Conservation (phyloP, 2,329 filamentous ascomycete species). For the Ascochyta koolunga region DNA sequence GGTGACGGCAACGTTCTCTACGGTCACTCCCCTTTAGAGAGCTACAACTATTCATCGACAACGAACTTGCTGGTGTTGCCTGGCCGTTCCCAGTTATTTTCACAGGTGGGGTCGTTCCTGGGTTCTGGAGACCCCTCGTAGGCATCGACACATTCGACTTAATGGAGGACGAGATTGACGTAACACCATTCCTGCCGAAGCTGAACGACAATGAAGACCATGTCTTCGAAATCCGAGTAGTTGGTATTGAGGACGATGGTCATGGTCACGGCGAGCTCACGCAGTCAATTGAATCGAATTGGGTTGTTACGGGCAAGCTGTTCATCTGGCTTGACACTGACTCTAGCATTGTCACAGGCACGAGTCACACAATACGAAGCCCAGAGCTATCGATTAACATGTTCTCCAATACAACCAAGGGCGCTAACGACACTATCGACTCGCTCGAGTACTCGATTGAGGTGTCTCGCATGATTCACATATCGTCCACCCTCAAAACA, state of each 20-base stretch:
- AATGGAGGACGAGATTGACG: constrained; percentile 79
- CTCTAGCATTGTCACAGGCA: constrained; percentile 60
- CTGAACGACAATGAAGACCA: constrained; percentile 70
- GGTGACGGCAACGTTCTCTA: constrained; percentile 62
- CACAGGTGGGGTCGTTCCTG: constrained; percentile 78
- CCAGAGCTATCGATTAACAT: constrained; percentile 57
- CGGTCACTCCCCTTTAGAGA: constrained; percentile 77
- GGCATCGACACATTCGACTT: constrained; percentile 81
- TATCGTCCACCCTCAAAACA: constrained; percentile 60
- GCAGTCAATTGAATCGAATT: constrained; percentile 66
- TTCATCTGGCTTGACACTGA: constrained; percentile 73
- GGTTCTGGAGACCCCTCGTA: constrained; percentile 78
- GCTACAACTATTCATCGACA: constrained; percentile 77
- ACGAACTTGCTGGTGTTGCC: constrained; percentile 71
- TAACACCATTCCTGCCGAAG: constrained; percentile 75
- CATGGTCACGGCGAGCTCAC: constrained; percentile 57
- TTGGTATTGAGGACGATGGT: constrained; percentile 66
- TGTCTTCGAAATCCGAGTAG: constrained; percentile 70
- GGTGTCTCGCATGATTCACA: constrained; percentile 61
- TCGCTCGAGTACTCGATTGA: constrained; percentile 65
- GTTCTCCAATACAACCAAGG: constrained; percentile 56
- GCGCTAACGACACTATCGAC: constrained; percentile 59
- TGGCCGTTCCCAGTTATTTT: constrained; percentile 87
- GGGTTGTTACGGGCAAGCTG: constrained; percentile 79
- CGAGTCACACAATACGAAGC: constrained; percentile 39